Conservation (phyloP, 306 rosid species). For the Begonia loranthoides region DNA sequence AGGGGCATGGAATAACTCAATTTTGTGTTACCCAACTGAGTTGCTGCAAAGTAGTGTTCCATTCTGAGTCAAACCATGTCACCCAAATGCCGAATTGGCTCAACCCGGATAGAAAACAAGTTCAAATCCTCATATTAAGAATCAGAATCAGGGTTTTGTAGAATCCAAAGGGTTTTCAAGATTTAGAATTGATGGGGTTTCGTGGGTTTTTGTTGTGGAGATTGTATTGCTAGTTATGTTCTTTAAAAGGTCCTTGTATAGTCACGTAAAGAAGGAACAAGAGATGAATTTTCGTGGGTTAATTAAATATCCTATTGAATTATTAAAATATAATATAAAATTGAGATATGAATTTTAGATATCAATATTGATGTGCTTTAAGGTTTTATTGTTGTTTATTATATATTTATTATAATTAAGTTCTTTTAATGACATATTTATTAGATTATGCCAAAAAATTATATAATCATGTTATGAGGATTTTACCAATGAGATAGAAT, state of each 20-base stretch:
- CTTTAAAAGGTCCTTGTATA: constrained; percentile 3
- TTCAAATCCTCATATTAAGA: constrained; percentile 11
- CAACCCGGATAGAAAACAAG: constrained; percentile 17
- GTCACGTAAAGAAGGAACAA: no score
- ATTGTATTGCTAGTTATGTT: constrained; percentile 20
- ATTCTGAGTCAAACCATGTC: constrained; percentile 69
- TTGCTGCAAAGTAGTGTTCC: constrained; percentile 33
- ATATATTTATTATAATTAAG: no score
- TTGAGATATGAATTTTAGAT: no score
- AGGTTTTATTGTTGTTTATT: no score
- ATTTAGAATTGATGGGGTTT: constrained; percentile 20
- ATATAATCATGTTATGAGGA: no score
- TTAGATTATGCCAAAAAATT: no score
- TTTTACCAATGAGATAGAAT: no score
- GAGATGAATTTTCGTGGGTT: no score
- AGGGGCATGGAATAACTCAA: constrained; percentile 74
- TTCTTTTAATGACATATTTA: no score
- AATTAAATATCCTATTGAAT: no score
- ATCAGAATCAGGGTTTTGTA: constrained; percentile 15
- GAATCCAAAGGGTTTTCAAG: constrained; percentile 36
- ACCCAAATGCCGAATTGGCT: constrained; percentile 26
- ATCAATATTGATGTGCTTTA: no score
- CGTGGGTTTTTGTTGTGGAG: constrained; percentile 25
- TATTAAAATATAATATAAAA: no score
- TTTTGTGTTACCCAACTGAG: constrained; percentile 52